Base-by-base conservation (phyloP, 768 basidiomycete species). In the Clitopilus hobsonii region DNA sequence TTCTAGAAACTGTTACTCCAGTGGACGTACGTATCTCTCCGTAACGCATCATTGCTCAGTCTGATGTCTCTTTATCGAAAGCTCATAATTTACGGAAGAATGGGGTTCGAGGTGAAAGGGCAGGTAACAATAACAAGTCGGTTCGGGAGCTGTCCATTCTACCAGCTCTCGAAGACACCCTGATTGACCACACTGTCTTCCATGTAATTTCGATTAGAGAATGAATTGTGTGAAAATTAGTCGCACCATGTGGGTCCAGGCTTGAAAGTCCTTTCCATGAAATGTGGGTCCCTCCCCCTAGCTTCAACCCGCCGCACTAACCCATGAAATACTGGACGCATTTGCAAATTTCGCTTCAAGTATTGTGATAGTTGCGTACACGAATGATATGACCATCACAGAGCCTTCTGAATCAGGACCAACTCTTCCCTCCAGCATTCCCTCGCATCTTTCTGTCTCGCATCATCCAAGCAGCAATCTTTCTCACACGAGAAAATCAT, bases 401-500 rank as follows among this genome's bases (percentile, higher is more conserved):
- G 77, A 61, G 91, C 90, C 83, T 88, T 88, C 63, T 93, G 89
- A 26, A 89, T 78, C 6, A 88, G 67, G 6, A 91, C 91, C 32
- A 74, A 57, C 68, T 93, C 91, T 64, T 93, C 91, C 51, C 77
- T 76, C 90, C 90, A 93, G 45, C 71, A 72, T 25, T 79, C 77
- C 38, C 72, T 74, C 32, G 68, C 71, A 24, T 75, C 74, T 24
- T 67, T 69, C 8, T 73, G 74, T 5, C 69, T 73, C 22, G 26
- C 49, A 27, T 71, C 75, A 41, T 69, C 72, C 52, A 72, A 53
- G 63, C 82, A 84, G 66, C 94, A 97, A 67, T 96, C 91, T 47
- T 78, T 78, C 62, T 80, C 80, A 64, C 96, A 98, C 1, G 89
- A 89, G 70, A 94, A 96, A 8, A 98, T 77, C 74, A 96, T 75